These are phyloP conservation scores for Trichoderma harzianum DNA, from an alignment of 2,329 filamentous ascomycete species.

Conservation along the genomic window DNA sequence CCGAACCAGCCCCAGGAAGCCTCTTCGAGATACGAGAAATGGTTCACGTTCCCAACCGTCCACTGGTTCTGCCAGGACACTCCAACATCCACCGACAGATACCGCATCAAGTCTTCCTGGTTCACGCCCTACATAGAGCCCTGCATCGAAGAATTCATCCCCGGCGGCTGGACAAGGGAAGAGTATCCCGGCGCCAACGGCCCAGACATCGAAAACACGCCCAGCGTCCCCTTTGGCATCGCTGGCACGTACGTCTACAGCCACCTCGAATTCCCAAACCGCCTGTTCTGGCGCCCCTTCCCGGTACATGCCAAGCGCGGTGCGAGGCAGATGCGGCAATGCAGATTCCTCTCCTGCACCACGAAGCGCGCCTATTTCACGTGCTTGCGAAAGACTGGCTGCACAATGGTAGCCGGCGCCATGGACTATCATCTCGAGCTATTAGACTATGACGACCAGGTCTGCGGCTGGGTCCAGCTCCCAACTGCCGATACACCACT, in stretches of 20 bases:
- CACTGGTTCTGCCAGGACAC: background rate
- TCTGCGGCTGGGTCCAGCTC: background rate
- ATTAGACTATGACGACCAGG: background rate
- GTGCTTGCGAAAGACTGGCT: background rate
- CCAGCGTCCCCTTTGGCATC: background rate
- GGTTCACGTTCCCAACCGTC: background rate
- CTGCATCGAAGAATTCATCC: background rate
- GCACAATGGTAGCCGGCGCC: background rate
- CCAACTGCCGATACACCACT: background rate
- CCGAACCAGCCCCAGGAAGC: background rate
- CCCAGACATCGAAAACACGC: background rate
- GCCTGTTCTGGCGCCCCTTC: background rate
- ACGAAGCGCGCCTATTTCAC: background rate
- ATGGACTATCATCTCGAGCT: background rate
- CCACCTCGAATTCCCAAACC: background rate
- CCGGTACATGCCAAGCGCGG: background rate
- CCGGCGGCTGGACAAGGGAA: background rate
- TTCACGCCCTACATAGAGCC: background rate
- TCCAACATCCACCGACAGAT: background rate
- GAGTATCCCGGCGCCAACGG: background rate
- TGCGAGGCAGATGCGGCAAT: background rate
- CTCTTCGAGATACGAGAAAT: background rate
- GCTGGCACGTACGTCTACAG: background rate
- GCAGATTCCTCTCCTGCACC: background rate
- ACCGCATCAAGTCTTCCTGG: background rate